Base-by-base conservation (phyloP, 106 monocot genomes). In the Chionographis japonica region DNA sequence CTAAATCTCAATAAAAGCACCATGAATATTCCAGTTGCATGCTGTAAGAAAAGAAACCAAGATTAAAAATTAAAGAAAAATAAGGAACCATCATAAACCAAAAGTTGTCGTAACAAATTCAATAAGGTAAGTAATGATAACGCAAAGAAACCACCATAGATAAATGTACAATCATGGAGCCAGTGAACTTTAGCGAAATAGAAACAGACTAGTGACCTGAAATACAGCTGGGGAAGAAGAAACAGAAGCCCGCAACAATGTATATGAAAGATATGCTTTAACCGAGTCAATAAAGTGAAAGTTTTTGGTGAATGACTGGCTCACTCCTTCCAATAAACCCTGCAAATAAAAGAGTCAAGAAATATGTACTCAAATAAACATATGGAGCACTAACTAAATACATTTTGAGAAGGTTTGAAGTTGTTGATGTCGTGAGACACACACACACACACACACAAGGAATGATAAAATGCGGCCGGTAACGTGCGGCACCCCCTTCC, bases 281-380 rank as follows among this genome's bases (percentile, higher is more conserved):
- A 92, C 92, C 36, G 97, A 97, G 57, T 97, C 89, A 14, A 97
- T 97, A 69, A 97, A 97, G 77, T 92, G 97, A 74, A 97, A 92
- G 72, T 92, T 92, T 50, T 83, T 92, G 39, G 92, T 98, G 56
- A 98, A 98, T 35, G 89, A 83, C 57, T 92, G 80, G 64, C 83
- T 92, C 27, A 98, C 89, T 68, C 85, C 87, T 85, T 98, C 97
- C 66, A 98, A 68, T 66, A 98, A 81, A 69, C 97, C 87, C 97
- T 98, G 80, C 46, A 81, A 43, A 64, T 14, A 19, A 54, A 14
- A 42, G 9, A 53, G 13, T 7, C 52, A 52, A 3, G 20, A 16
- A 60, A 60, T 6, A 14, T 60, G 3, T 38, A 12, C 40, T 6
- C 12, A 68, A 37, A 55, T 54, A 19, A 19, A 61, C 13, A 46